A percentile compares a stretch with the other conserved stretches of the same genome.
Conservation (phyloP, 2,329 filamentous ascomycete species). For the Blastomyces silverae region DNA sequence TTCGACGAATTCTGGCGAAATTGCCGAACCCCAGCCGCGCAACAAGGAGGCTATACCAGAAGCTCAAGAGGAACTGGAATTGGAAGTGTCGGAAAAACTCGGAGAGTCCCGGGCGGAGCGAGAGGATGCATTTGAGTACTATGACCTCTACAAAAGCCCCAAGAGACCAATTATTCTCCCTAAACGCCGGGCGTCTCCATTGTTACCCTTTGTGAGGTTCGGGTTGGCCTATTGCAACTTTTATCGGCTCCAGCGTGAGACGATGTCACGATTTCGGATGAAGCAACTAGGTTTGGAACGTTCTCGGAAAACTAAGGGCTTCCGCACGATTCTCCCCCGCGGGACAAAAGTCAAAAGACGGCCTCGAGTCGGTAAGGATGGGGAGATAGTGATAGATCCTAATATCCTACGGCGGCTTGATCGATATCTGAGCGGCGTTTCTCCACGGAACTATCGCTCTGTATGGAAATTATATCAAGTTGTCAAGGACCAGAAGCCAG, state of each 20-base stretch:
- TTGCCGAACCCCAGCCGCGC: background rate
- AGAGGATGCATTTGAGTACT: conserved; percentile 3
- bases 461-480: conserved; percentile 5
- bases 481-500: conserved; percentile 14
- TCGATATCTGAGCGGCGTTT: background rate
- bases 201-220: conserved; percentile 8
- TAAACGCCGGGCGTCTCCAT: background rate
- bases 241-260: conserved; percentile 7
- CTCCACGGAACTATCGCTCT: background rate
- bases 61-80: background rate
- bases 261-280: conserved; percentile 4
- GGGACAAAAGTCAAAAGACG: background rate
- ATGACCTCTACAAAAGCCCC: conserved; percentile 2
- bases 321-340: background rate
- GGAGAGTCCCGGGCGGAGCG: background rate
- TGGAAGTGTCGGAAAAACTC: background rate
- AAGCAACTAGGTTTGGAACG: conserved; percentile 1
- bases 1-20: conserved; percentile 13
- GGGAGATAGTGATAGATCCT: background rate
- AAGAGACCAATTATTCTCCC: background rate
- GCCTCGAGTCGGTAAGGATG: background rate
- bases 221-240: conserved; percentile 8
- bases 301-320: conserved; percentile 3
- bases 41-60: background rate
- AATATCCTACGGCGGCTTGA: background rate